Percentiles rank a stretch among this genome's conserved stretches.
phyloP scores from a whole-genome alignment of 139 green algal species.

The Coccomyxa sp. region DNA sequence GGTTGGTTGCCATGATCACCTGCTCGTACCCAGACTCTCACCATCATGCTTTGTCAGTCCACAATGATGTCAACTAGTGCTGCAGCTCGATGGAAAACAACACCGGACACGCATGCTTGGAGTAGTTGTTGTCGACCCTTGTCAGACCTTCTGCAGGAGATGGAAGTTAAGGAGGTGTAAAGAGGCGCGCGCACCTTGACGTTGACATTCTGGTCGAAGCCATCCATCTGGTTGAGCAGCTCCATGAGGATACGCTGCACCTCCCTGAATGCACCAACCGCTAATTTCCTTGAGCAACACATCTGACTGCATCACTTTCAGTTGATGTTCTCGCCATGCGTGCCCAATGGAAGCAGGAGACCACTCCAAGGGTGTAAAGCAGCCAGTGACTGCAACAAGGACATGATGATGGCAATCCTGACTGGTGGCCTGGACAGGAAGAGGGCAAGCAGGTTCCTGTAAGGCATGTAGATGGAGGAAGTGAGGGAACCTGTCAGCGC shows the following conservation, averaged over 20 bases:
- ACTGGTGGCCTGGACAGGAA: no score
- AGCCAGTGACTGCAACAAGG: no score
- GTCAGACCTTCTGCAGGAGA: no score
- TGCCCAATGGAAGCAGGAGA: neutral
- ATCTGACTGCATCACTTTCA: no score
- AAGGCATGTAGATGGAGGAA: no score
- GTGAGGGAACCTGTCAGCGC: constrained; percentile 54
- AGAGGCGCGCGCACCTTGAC: constrained; percentile 48
- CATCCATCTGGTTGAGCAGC: constrained; percentile 99
- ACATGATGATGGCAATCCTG: no score
- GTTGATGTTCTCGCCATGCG: neutral
- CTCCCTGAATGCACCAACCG: constrained; percentile 64
- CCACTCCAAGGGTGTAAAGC: no score
- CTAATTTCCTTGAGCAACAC: neutral
- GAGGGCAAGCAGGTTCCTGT: no score
- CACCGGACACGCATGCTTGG: neutral
- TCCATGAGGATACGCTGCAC: constrained; percentile 99
- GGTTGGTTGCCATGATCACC: constrained; percentile 99
- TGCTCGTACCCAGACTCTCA: no score
- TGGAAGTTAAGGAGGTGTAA: neutral
- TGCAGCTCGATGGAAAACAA: neutral
- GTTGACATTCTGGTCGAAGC: constrained; percentile 96
- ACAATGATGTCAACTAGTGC: neutral
- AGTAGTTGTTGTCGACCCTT: no score
- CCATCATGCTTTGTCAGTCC: constrained; percentile 17